Evolutionary conservation across 2,329 filamentous ascomycete genomes (phyloP).

Genomic region (Monosporascus sp.): DNA sequence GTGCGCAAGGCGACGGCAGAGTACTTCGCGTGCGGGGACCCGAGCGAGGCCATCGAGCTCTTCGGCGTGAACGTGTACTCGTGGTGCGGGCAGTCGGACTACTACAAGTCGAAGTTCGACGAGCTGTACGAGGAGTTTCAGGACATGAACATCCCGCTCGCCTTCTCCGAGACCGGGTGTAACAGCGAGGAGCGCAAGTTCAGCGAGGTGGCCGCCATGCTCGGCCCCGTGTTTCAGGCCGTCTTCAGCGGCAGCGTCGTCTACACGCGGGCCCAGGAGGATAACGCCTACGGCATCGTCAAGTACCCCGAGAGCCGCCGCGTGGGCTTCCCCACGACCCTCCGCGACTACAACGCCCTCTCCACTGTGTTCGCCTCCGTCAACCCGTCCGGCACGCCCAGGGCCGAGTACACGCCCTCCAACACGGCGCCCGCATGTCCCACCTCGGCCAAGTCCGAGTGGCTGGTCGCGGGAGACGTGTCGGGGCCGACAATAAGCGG

Average conservation of each 20-base stretch:
- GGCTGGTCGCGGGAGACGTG: not conserved
- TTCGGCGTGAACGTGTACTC: conserved; percentile 65
- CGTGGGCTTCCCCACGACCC: conserved; percentile 45
- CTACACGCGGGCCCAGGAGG: conserved; percentile 45
- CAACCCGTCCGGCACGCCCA: conserved; percentile 51
- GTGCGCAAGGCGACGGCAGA: conserved; percentile 55
- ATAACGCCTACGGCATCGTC: conserved; percentile 36
- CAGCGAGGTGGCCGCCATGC: conserved; percentile 56
- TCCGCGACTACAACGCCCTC: conserved; percentile 54
- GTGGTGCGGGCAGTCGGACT: conserved; percentile 60
- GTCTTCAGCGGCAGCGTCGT: conserved; percentile 54
- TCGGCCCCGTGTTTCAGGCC: conserved; percentile 53
- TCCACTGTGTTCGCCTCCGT: conserved; percentile 52
- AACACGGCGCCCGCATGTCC: conserved; percentile 42
- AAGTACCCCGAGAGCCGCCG: conserved; percentile 25
- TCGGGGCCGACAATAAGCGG: not conserved
- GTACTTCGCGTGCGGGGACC: conserved; percentile 54
- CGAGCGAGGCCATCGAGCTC: conserved; percentile 50
- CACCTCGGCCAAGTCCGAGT: not conserved
- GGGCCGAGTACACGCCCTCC: conserved; percentile 50
- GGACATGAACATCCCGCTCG: conserved; percentile 55
- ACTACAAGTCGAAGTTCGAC: conserved; percentile 49
- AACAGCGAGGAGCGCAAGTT: conserved; percentile 54
- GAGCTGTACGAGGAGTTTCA: conserved; percentile 53
- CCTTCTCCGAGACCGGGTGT: conserved; percentile 66